These are phyloP conservation scores for Ophiostoma piceae DNA, from an alignment of 2,329 filamentous ascomycete species.

Conservation along the genomic window DNA sequence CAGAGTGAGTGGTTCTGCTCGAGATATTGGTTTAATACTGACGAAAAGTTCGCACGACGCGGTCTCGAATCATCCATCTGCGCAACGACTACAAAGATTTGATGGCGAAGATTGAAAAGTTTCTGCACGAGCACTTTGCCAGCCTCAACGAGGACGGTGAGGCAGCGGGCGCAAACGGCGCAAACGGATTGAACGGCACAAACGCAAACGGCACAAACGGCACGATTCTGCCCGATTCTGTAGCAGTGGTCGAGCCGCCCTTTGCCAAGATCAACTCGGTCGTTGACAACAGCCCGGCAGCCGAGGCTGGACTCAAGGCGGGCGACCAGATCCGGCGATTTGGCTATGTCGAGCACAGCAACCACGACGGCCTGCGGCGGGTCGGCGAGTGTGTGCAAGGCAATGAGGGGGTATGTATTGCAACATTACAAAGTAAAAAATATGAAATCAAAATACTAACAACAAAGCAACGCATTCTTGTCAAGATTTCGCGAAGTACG, in stretches of 20 bases:
- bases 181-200: conserved; percentile 21
- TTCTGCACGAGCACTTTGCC: conserved; percentile 88
- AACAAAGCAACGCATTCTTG: conserved; percentile 60
- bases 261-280: conserved; percentile 92
- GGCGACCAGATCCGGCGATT: conserved; percentile 82
- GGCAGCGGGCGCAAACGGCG: conserved; percentile 30
- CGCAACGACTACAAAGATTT: conserved; percentile 90
- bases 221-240: conserved; percentile 33
- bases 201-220: conserved; percentile 21
- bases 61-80: conserved; percentile 80
- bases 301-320: conserved; percentile 69
- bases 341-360: conserved; percentile 74
- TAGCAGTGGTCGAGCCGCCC: conserved; percentile 41
- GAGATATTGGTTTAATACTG: not conserved
- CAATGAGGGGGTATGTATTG: conserved; percentile 72
- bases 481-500: conserved; percentile 56
- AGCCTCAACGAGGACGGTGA: conserved; percentile 49
- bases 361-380: conserved; percentile 79
- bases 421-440: not conserved
- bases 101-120: conserved; percentile 77
- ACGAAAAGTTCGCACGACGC: conserved; percentile 77
- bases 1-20: conserved; percentile 57
- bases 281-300: conserved; percentile 71
- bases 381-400: conserved; percentile 86
- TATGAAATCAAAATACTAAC: conserved; percentile 1